These are phyloP conservation scores for Jatropha multifida DNA, from an alignment of 441 rosid genomes.

Conservation along the genomic window DNA sequence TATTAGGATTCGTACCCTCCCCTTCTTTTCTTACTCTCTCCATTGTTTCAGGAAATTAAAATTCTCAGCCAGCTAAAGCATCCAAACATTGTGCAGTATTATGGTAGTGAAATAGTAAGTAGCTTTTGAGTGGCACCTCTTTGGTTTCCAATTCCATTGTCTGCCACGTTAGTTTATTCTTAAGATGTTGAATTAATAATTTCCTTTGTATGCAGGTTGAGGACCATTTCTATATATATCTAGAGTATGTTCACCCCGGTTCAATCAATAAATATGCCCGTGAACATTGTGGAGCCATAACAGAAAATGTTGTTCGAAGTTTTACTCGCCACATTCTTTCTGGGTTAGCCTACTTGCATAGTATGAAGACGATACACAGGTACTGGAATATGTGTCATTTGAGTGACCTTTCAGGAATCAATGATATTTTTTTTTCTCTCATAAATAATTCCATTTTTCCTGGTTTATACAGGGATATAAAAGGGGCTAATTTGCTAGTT, in stretches of 20 bases:
- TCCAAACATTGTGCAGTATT: conserved; percentile 96
- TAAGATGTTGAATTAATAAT: conserved; percentile 12
- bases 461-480: conserved; percentile 68
- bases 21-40: conserved; percentile 18
- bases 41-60: conserved; percentile 73
- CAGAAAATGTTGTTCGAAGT: conserved; percentile 84
- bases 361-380: conserved; percentile 90
- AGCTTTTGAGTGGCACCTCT: conserved; percentile 21
- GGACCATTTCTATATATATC: conserved; percentile 79
- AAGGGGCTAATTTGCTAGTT: conserved; percentile 96
- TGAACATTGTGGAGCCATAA: conserved; percentile 89
- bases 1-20: background rate
- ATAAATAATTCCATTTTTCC: conserved; percentile 10
- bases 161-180: background rate
- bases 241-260: conserved; percentile 98
- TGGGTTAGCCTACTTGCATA: conserved; percentile 87
- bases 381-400: conserved; percentile 24
- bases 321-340: conserved; percentile 92
- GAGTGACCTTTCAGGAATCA: conserved; percentile 10
- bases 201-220: conserved; percentile 53
- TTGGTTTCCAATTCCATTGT: conserved; percentile 12
- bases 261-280: conserved; percentile 81
- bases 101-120: conserved; percentile 96
- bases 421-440: conserved; percentile 15
- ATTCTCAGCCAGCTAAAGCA: conserved; percentile 91